These are phyloP conservation scores for Aureobasidium leucospermi DNA, from an alignment of 2,329 filamentous ascomycete species.

Conservation along the genomic window DNA sequence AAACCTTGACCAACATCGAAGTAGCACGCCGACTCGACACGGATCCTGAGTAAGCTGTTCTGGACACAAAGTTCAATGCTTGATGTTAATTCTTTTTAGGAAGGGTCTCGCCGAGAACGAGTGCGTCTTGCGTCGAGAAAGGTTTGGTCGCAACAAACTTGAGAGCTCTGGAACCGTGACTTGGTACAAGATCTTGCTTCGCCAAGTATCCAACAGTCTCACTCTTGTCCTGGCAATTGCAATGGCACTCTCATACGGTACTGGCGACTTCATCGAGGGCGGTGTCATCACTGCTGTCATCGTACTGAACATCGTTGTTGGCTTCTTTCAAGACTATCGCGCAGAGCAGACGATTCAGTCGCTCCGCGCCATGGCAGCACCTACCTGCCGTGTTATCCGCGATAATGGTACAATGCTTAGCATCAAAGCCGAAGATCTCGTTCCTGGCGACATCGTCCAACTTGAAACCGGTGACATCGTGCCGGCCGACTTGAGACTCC, in stretches of 20 bases:
- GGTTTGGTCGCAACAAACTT: conserved; percentile 25
- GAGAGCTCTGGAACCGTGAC: conserved; percentile 23
- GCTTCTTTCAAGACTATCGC: conserved; percentile 53
- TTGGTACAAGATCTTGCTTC: conserved; percentile 27
- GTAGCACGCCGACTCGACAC: conserved; percentile 19
- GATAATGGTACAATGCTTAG: conserved; percentile 43
- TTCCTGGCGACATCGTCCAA: conserved; percentile 60
- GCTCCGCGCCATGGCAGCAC: conserved; percentile 48
- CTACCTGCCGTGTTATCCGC: conserved; percentile 49
- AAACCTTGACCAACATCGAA: conserved; percentile 17
- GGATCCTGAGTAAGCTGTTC: conserved; percentile 17
- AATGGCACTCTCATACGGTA: conserved; percentile 52
- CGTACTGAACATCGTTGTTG: conserved; percentile 51
- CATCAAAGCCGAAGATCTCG: conserved; percentile 51
- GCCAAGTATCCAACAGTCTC: conserved; percentile 32
- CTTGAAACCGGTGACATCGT: conserved; percentile 59
- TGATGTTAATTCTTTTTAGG: background rate
- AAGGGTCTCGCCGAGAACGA: conserved; percentile 17
- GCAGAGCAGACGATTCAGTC: conserved; percentile 55
- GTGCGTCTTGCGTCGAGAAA: conserved; percentile 13
- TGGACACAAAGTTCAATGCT: background rate
- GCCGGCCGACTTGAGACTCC: conserved; percentile 56
- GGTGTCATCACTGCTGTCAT: conserved; percentile 53
- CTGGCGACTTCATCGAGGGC: conserved; percentile 54
- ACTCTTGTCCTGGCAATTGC: conserved; percentile 45